These are phyloP conservation scores for Arthrobotrys iridis DNA, from an alignment of 2,329 filamentous ascomycete genomes.

Conservation along the genomic window DNA sequence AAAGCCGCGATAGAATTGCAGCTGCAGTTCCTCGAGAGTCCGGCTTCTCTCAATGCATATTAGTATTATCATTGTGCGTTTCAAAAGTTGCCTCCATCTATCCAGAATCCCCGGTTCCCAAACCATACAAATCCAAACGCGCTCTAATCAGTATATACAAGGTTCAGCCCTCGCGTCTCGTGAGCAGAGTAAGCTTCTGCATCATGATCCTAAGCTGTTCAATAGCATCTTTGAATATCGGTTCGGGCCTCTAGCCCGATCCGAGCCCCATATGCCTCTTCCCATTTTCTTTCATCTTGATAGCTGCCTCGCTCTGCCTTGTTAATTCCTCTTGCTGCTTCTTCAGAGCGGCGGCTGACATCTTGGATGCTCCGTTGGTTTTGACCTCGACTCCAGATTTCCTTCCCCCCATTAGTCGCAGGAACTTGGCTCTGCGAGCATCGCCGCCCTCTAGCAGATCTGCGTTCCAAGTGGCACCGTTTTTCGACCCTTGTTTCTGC, in stretches of 20 bases:
- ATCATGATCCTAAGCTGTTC: background rate
- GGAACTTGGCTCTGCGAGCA: slow-evolving; percentile 42
- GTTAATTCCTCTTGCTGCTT: slow-evolving; percentile 38
- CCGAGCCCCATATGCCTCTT: slow-evolving; percentile 44
- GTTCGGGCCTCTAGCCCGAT: slow-evolving; percentile 24
- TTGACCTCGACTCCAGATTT: slow-evolving; percentile 26
- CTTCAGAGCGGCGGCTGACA: slow-evolving; percentile 25
- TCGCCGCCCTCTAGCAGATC: slow-evolving; percentile 35
- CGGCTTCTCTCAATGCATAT: background rate
- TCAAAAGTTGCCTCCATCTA: no score
- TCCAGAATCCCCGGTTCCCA: no score
- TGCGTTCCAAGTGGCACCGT: slow-evolving; percentile 32
- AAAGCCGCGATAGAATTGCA: no score
- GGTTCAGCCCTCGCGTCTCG: no score
- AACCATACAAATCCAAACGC: no score
- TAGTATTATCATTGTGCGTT: background rate
- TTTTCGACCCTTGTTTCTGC: background rate
- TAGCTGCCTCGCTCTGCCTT: slow-evolving; percentile 36
- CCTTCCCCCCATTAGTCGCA: slow-evolving; percentile 43
- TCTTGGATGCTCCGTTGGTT: slow-evolving; percentile 14
- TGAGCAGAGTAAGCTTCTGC: slow-evolving; percentile 3
- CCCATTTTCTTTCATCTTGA: slow-evolving; percentile 38
- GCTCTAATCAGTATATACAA: no score
- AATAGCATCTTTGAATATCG: background rate
- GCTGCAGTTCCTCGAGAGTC: no score